Base-by-base conservation (phyloP, 208 protist species). In the Trypanosoma rangeli region DNA sequence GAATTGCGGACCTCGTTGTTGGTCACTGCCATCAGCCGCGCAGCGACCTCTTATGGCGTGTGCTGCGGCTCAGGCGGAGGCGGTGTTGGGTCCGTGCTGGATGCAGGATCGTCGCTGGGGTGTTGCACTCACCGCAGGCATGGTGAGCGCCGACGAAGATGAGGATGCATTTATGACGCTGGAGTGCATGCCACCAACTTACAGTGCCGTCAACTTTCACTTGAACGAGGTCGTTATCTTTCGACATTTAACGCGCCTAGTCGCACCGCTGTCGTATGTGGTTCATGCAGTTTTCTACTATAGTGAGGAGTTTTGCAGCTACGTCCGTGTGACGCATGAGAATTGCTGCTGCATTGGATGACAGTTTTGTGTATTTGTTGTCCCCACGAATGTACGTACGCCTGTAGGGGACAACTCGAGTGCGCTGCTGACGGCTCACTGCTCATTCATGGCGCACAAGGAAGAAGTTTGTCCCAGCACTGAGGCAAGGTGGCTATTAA, bases 251-350 rank as follows among this genome's bases (percentile, higher is more conserved):
- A 22, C 29, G 8, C 49, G 24, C 13, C 9, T 69, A 24, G 52
- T 69, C 3, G 22, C 64, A 33, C 54, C 64, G 12, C 20, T 69
- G 28, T 69, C 64, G 0, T 80, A 64, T 56, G 33, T 54, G 1
- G 74, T 79, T 5, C 66, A 70, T 39, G 76, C 52, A 0, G 80
- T 85, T 59, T 76, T 80, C 63, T 90, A 82, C 68, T 86, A 84
- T 60, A 77, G 86, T 67, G 63, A 62, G 13, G 76, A 83, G 54
- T 85, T 86, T 33, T 55, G 74, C 26, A 62, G 80, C 59, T 85
- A 81, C 39, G 68, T 82, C 46, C 60, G 66, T 49, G 75, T 90
- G 31, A 78, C 70, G 16, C 63, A 70, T 12, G 73, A 86, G 24
- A 82, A 77, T 33, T 55, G 80, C n/a, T 28, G 64, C 1, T 68